A percentile compares a stretch with the other conserved stretches of the same genome.
phyloP scores from a whole-genome alignment of 2,329 filamentous ascomycete genomes.

The Colletotrichum brevisporum region DNA sequence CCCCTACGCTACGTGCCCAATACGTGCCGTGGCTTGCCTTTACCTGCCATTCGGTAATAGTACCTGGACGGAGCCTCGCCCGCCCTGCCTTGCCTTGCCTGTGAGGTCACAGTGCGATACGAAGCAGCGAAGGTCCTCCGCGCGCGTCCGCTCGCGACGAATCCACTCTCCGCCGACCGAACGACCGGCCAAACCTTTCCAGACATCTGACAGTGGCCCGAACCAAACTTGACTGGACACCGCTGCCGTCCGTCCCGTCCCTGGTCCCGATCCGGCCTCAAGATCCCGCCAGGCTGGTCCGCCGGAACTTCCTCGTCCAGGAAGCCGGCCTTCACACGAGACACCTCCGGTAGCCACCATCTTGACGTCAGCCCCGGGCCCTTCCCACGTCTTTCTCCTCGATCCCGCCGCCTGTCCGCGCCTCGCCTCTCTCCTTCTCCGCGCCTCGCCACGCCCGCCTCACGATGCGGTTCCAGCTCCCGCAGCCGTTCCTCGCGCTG shows the following conservation, averaged over 20 bases:
- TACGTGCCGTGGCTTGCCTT: too few species aligned
- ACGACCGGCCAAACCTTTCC: neutral
- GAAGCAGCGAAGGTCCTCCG: neutral
- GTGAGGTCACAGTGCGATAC: neutral
- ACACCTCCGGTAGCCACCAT: conserved; percentile 6
- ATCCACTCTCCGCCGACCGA: conserved; percentile 29
- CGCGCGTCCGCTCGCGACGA: conserved; percentile 5
- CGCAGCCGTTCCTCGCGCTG: conserved; percentile 44
- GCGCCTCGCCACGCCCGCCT: neutral
- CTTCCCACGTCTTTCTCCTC: neutral
- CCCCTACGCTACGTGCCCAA: neutral
- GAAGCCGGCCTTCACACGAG: conserved; percentile 24
- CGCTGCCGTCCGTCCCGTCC: neutral
- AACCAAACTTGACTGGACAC: conserved; percentile 8
- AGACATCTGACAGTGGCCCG: conserved; percentile 21
- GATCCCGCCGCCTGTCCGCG: neutral
- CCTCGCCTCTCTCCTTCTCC: neutral
- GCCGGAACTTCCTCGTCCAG: conserved; percentile 22
- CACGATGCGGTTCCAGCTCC: conserved; percentile 34
- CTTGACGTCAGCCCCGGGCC: conserved; percentile 9
- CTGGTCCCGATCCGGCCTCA: conserved; percentile 15
- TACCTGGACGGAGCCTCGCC: too few species aligned
- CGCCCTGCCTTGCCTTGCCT: too few species aligned
- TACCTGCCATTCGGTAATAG: too few species aligned
- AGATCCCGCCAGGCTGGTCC: conserved; percentile 20